A percentile compares a stretch with the other conserved stretches of the same genome.
Evolutionary conservation across 768 basidiomycete species (phyloP).

Genomic region (Termitomyces sp.): DNA sequence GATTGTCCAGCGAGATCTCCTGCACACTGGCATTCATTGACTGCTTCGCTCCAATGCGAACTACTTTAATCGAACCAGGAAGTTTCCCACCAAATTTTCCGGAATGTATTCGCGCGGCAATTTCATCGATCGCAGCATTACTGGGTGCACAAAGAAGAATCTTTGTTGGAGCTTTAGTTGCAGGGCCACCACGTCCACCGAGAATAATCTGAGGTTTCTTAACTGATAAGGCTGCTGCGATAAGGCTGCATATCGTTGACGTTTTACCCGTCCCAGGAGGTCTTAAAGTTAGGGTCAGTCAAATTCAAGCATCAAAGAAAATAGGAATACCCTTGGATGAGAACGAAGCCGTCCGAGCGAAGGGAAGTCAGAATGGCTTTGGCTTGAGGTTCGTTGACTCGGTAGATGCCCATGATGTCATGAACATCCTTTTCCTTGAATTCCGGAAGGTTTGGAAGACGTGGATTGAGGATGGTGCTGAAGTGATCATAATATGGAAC

Average conservation of each 20-base stretch:
- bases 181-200: conserved; percentile 44
- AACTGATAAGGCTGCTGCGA: conserved; percentile 72
- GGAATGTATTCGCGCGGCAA: conserved; percentile 82
- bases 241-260: conserved; percentile 94
- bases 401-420: conserved; percentile 63
- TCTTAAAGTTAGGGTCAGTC: conserved; percentile 34
- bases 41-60: conserved; percentile 81
- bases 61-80: conserved; percentile 67
- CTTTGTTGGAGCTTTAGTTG: conserved; percentile 46
- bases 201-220: conserved; percentile 54
- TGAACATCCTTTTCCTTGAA: conserved; percentile 50
- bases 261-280: conserved; percentile 99
- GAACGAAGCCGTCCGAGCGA: conserved; percentile 68
- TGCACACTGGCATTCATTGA: conserved; percentile 76
- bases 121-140: conserved; percentile 98
- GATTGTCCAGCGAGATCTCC: conserved; percentile 82
- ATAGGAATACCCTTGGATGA: conserved; percentile 85
- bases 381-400: conserved; percentile 93
- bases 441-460: conserved; percentile 43
- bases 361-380: conserved; percentile 79
- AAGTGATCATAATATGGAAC: conserved; percentile 81
- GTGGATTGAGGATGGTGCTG: conserved; percentile 66
- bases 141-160: conserved; percentile 94
- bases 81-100: conserved; percentile 60
- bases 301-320: background rate